Conservation (phyloP, 306 rosid genomes). For the Cucumis sativus region DNA sequence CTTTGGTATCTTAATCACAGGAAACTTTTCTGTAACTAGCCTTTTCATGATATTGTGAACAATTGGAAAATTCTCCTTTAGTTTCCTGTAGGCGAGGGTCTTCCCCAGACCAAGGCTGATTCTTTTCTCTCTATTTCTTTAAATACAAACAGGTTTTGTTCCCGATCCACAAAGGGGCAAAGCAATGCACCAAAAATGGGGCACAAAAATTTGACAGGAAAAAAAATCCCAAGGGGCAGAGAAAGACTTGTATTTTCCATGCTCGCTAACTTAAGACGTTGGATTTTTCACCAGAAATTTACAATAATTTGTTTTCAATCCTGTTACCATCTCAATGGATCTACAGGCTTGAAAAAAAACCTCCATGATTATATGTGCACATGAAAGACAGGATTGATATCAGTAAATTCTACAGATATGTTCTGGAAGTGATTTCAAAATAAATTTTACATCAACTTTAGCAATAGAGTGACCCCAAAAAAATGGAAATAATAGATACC, state of each 20-base stretch:
- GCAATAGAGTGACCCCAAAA: background rate
- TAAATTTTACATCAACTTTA: background rate
- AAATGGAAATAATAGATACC: background rate
- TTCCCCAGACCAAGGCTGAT: too few species aligned
- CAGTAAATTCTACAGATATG: background rate
- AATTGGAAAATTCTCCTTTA: too few species aligned
- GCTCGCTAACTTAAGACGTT: background rate
- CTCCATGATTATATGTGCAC: background rate
- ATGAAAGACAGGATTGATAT: background rate
- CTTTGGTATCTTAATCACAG: too few species aligned
- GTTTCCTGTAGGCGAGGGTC: too few species aligned
- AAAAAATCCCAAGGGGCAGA: background rate
- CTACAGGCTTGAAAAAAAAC: background rate
- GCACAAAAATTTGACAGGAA: background rate
- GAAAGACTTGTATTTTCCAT: background rate
- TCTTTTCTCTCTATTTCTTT: too few species aligned
- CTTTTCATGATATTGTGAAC: too few species aligned
- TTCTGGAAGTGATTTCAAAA: background rate
- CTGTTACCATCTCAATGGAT: too few species aligned
- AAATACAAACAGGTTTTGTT: too few species aligned
- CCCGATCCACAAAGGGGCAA: background rate
- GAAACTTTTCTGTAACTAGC: too few species aligned
- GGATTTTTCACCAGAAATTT: background rate
- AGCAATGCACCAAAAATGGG: background rate
- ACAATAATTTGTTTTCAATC: background rate